A percentile compares a stretch with the other conserved stretches of the same genome.
Conservation (phyloP, 208 protist genomes). For the Naegleria gruberi region DNA sequence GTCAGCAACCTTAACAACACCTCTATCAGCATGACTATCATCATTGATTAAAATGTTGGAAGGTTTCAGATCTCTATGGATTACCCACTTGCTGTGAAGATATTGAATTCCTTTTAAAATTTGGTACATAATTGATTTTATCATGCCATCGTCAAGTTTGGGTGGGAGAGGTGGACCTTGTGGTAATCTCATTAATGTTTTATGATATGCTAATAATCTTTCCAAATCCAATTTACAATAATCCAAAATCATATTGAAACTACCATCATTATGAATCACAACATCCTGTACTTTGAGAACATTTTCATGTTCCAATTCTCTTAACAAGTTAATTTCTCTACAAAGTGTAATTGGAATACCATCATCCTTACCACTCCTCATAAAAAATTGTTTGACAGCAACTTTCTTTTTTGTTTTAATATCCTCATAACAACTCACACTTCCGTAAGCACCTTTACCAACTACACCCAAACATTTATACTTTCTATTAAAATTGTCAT, state of each 20-base stretch:
- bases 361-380: not conserved
- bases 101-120: constrained; percentile 6
- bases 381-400: not conserved
- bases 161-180: not conserved
- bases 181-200: too few relatives aligned
- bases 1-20: not conserved
- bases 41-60: constrained; percentile 12
- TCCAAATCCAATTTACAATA: constrained; percentile 15
- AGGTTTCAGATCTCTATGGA: constrained; percentile 19
- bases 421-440: not conserved
- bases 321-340: constrained; percentile 11
- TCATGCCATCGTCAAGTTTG: not conserved
- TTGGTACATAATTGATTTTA: not conserved
- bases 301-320: constrained; percentile 13
- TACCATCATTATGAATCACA: not conserved
- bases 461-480: not conserved
- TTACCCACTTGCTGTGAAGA: not conserved
- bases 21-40: not conserved
- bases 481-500: not conserved
- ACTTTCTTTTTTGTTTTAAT: not conserved
- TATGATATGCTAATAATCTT: not conserved
- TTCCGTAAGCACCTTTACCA: not conserved
- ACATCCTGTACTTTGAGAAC: not conserved
- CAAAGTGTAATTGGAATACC: not conserved
- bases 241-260: not conserved